Percentiles rank a stretch among this genome's conserved stretches.
Conservation (phyloP, 257 asterid species). For the Solanum appendiculatum region DNA sequence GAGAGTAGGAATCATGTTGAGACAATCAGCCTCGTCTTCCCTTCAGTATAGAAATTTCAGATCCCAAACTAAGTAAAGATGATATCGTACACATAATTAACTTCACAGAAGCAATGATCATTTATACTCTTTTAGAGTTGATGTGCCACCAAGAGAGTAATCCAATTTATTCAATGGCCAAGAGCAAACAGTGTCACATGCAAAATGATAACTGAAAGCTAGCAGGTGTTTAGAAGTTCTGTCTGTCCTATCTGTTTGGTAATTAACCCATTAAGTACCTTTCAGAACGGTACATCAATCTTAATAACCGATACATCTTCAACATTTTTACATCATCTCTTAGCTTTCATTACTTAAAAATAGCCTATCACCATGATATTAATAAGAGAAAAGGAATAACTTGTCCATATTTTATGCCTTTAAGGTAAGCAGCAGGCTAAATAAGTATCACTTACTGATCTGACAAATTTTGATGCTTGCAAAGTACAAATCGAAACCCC, state of each 20-base stretch:
- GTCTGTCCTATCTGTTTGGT: not conserved
- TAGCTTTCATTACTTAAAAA: not conserved
- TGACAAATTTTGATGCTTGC: not conserved
- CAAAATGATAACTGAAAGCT: not conserved
- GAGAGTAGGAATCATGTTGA: not conserved
- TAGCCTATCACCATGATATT: not conserved
- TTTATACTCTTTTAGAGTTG: not conserved
- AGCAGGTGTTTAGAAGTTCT: constrained; percentile 2
- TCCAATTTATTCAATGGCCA: not conserved
- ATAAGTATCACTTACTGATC: not conserved
- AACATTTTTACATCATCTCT: not conserved
- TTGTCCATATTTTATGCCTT: not conserved
- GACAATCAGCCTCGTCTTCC: not conserved
- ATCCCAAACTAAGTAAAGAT: not conserved
- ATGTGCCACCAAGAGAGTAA: not conserved
- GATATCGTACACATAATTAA: not conserved
- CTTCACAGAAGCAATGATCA: not conserved
- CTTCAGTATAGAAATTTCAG: not conserved
- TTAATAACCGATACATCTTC: not conserved
- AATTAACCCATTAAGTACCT: not conserved
- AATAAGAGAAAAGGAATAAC: not conserved
- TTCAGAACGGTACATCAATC: not conserved
- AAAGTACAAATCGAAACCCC: not conserved
- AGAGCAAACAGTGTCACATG: not conserved
- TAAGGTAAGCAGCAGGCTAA: not conserved